These are phyloP conservation scores for Hyaloscypha bicolor DNA, from an alignment of 495 filamentous ascomycete genomes.

Conservation along the genomic window DNA sequence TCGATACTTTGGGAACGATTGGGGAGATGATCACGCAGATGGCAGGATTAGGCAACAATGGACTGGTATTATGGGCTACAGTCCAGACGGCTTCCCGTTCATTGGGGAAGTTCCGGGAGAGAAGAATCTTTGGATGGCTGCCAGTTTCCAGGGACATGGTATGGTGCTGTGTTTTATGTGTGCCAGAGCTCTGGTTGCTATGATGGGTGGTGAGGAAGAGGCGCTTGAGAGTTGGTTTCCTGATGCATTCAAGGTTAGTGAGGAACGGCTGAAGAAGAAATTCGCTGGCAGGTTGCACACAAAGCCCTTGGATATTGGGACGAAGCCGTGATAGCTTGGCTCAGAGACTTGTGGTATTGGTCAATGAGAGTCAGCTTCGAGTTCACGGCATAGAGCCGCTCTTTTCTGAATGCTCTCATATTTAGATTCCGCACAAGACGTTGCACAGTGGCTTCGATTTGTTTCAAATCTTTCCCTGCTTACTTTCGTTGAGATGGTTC, in stretches of 20 bases:
- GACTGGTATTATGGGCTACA: constrained; percentile 66
- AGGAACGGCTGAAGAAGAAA: constrained; percentile 44
- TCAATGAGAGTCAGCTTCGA: neutral
- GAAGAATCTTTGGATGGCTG: constrained; percentile 51
- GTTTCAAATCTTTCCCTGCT: neutral
- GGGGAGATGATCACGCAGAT: constrained; percentile 59
- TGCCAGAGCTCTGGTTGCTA: constrained; percentile 51
- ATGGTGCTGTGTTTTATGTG: constrained; percentile 61
- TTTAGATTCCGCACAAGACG: neutral
- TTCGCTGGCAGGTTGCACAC: constrained; percentile 45
- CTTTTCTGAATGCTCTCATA: neutral
- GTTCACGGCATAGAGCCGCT: neutral
- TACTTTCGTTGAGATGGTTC: neutral
- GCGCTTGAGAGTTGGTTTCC: constrained; percentile 53
- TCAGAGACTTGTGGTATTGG: neutral
- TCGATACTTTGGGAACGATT: constrained; percentile 56
- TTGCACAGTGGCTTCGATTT: neutral
- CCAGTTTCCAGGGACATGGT: constrained; percentile 60
- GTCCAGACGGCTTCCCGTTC: constrained; percentile 57
- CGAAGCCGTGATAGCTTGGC: neutral
- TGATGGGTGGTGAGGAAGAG: constrained; percentile 43
- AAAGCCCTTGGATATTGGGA: constrained; percentile 10
- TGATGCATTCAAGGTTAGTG: constrained; percentile 45
- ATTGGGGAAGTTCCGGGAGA: constrained; percentile 47
- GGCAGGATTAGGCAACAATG: constrained; percentile 61